Conservation (phyloP, 2,329 filamentous ascomycete genomes). For the Rutstroemia sp. region DNA sequence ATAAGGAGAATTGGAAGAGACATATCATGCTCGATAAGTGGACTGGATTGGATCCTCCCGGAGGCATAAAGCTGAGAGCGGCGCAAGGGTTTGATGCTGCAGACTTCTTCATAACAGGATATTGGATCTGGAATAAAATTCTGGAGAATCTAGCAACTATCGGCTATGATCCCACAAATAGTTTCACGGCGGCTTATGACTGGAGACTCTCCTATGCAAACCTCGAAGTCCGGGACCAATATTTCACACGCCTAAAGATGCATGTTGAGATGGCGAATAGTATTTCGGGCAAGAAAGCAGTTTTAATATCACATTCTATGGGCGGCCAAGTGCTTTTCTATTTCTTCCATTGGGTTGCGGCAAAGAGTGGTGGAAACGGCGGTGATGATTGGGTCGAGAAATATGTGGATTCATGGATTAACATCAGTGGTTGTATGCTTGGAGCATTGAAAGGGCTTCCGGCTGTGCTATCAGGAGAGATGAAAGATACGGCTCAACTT, state of each 20-base stretch:
- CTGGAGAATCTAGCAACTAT: constrained; percentile 93
- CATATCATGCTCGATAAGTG: constrained; percentile 95
- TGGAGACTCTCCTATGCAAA: constrained; percentile 90
- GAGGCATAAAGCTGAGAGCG: constrained; percentile 73
- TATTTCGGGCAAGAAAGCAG: constrained; percentile 71
- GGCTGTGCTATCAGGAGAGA: constrained; percentile 88
- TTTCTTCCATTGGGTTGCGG: constrained; percentile 71
- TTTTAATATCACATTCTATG: constrained; percentile 93
- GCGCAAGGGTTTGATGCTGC: constrained; percentile 96
- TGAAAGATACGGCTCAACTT: constrained; percentile 95
- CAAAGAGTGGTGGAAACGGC: constrained; percentile 68
- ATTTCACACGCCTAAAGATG: constrained; percentile 83
- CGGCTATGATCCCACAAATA: constrained; percentile 82
- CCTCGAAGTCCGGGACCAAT: constrained; percentile 83
- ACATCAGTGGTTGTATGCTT: constrained; percentile 96
- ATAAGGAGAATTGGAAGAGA: constrained; percentile 90
- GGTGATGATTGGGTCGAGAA: constrained; percentile 85
- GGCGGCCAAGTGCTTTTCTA: constrained; percentile 91
- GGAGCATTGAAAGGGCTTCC: constrained; percentile 87
- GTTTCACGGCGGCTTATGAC: constrained; percentile 69
- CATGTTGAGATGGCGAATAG: constrained; percentile 79
- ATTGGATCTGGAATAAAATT: constrained; percentile 96
- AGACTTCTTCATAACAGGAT: constrained; percentile 85
- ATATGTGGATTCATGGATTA: constrained; percentile 92
- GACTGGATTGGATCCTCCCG: constrained; percentile 84